Base-by-base conservation (phyloP, 2,329 filamentous ascomycete species). In the Akanthomyces lecanii region DNA sequence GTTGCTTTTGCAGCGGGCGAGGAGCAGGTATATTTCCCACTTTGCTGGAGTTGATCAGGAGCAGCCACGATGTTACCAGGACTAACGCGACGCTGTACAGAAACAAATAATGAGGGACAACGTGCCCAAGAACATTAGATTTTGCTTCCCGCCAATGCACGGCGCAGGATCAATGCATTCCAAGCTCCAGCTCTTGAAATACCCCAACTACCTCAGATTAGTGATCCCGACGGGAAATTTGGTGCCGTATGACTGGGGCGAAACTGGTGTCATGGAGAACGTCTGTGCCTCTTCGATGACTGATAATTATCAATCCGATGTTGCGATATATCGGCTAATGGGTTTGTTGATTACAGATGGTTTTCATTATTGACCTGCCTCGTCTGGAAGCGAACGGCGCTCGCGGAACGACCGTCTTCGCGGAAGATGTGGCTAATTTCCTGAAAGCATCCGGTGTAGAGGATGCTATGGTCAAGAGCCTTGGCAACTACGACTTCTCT, bases 311-410 rank as follows among this genome's bases (percentile, higher is more conserved):
- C 23, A 21, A 51, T n/a, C 36, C 7, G 47, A 10, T 23, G 28
- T 53, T 53, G 25, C 25, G 12, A 30, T 25, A 18, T 18, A 42
- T 45, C 5, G 8, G 16, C 40, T 57, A 47, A 57, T 18, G 28
- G 23, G 5, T 38, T 30, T 38, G 5, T 14, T 48, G 12, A 36
- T 36, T 33, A 12, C 63, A 90, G 87, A 89, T 88, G 69, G 86
- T 93, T 8, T 98, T 97, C 72, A 72, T 98, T n/a, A 93, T 99
- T 67, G 95, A 99, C 72, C 83, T 98, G 10, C 94, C 95, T 6
- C 81, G 84, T 47, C 74, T 85, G 28, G 69, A 76, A n/a, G 69
- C 71, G 45, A 67, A 70, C n/a, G 67, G 67, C 57, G 62, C 67
- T 28, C 67, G 65, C 65, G 74, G 68, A 64, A 75, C 67, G 74